Evolutionary conservation across 306 rosid genomes (phyloP).

Genomic region (Trifolium repens): DNA sequence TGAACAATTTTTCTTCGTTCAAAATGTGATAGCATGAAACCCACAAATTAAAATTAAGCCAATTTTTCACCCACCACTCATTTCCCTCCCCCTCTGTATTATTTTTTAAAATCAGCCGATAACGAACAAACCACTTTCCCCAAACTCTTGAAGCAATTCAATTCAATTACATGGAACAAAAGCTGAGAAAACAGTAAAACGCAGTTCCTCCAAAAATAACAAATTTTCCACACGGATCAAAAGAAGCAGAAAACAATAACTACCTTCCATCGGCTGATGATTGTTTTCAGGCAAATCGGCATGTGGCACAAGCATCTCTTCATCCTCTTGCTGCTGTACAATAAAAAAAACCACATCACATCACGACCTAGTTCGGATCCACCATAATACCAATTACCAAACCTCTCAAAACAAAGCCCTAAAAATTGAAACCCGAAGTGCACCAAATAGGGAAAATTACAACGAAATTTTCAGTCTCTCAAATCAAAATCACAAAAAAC

Average conservation of each 20-base stretch:
- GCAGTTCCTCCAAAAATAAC: neutral
- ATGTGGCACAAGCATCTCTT: conserved; percentile 86
- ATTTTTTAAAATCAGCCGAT: conserved; percentile 2
- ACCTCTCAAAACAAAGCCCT: conserved; percentile 56
- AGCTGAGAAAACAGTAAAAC: conserved; percentile 5
- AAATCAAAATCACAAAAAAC: conserved; percentile 39
- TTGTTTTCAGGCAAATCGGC: conserved; percentile 79
- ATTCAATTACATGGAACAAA: conserved; percentile 34
- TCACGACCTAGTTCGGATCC: conserved; percentile 51
- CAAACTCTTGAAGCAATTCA: conserved; percentile 3
- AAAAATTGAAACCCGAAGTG: conserved; percentile 54
- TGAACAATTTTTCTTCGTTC: neutral
- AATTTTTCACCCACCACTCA: conserved; percentile 1
- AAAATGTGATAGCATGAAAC: conserved; percentile 23
- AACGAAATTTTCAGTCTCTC: conserved; percentile 31
- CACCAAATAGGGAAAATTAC: conserved; percentile 14
- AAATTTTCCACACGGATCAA: conserved; percentile 42
- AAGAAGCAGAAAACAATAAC: conserved; percentile 22
- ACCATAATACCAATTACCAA: conserved; percentile 37
- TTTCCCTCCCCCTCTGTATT: neutral
- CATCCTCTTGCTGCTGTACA: conserved; percentile 81
- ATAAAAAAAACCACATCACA: conserved; percentile 42
- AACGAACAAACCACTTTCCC: conserved; percentile 2
- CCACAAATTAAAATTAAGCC: conserved; percentile 11
- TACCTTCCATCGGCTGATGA: conserved; percentile 88